Evolutionary conservation across 2,329 filamentous ascomycete genomes (phyloP), one percentile per base, ranked within the genome.

Genomic region (Pseudopyrenochaeta lycopersici): DNA sequence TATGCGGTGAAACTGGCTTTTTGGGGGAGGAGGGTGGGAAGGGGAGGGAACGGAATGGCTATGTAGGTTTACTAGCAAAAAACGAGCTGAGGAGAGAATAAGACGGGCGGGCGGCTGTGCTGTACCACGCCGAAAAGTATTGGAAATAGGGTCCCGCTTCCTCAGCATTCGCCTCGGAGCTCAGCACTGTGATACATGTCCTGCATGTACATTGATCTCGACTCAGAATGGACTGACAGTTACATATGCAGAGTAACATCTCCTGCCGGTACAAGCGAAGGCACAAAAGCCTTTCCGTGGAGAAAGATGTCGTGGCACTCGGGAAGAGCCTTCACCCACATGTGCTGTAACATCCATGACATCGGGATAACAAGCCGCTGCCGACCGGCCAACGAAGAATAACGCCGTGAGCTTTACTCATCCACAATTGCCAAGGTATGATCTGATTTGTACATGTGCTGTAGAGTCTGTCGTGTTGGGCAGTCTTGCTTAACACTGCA

Each of bases 1-100:
- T 54, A 54, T 54, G 46, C 51, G 41, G 46, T 54, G 51, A 21
- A 48, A 49, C 46, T 29, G 44, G 17, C 27, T 31, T 33, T 44
- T 23, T 32, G 27, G 23, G 20, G 21, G 29, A 18, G 10, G 11
- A 23, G 36, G n/a, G n/a, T n/a, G n/a, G n/a, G n/a, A n/a, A n/a
- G n/a, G n/a, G n/a, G n/a, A n/a, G n/a, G n/a, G n/a, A n/a, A n/a
- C n/a, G n/a, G n/a, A n/a, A n/a, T n/a, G n/a, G n/a, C n/a, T n/a
- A n/a, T n/a, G n/a, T n/a, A 27, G 4, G 9, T 27, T 9, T 27
- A 27, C 23, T 27, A 5, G 23, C 4, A 5, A 5, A 11, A 17
- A 5, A 35, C 4, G 32, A 35, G 32, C 32, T 35, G 32, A 35
- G 5, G 32, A 35, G 12, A 35, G 32, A 27, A 9, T 5, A 27